Conservation (phyloP, 2,329 filamentous ascomycete species). For the Trichoderma koningii region DNA sequence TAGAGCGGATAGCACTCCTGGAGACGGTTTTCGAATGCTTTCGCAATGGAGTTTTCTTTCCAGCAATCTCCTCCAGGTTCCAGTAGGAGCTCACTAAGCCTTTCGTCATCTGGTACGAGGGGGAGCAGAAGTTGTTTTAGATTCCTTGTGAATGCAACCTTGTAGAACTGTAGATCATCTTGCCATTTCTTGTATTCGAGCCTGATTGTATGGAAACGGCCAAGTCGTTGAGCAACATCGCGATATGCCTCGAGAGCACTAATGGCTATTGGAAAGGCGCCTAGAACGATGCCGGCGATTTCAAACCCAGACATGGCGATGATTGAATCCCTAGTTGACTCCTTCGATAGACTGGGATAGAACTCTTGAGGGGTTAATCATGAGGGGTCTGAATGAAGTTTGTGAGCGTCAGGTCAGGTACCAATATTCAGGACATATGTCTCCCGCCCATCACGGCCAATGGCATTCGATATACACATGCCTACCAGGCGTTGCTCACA, state of each 20-base stretch:
- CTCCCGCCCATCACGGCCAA: background rate
- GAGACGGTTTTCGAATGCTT: conserved; percentile 29
- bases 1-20: conserved; percentile 30
- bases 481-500: background rate
- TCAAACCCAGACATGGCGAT: background rate
- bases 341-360: no score
- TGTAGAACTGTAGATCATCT: background rate
- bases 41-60: conserved; percentile 28
- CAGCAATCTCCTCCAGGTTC: conserved; percentile 30
- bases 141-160: background rate
- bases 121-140: background rate
- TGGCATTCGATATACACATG: background rate
- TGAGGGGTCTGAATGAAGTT: no score
- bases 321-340: no score
- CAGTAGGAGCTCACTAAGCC: background rate
- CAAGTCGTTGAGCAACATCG: background rate
- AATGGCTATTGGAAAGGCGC: background rate
- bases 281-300: background rate
- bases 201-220: background rate
- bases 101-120: background rate
- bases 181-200: background rate
- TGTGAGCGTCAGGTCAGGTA: background rate
- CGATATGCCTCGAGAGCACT: background rate
- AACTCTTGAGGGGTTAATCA: no score
- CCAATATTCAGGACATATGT: background rate